Evolutionary conservation across 2,329 filamentous ascomycete genomes (phyloP).

Genomic region (Stromatinia cepivora): DNA sequence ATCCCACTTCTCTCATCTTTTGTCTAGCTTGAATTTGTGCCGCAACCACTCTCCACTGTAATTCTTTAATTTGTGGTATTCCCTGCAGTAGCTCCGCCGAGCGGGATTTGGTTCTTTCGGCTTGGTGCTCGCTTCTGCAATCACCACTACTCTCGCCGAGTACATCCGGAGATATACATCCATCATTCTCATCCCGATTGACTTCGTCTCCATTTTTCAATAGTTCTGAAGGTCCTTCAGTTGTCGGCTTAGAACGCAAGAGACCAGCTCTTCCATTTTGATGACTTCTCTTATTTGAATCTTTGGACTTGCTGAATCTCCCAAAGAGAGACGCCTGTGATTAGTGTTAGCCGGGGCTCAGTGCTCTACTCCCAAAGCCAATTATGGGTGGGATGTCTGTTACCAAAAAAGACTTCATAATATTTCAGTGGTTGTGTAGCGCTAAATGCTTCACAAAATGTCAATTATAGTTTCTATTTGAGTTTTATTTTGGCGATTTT

Average conservation of each 20-base stretch:
- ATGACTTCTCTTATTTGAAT: background rate
- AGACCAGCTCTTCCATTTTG: background rate
- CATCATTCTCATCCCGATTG: background rate
- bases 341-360: background rate
- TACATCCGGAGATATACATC: background rate
- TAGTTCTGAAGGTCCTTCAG: background rate
- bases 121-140: background rate
- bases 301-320: background rate
- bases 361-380: background rate
- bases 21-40: constrained; percentile 32
- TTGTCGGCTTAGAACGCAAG: too few relatives aligned
- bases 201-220: background rate
- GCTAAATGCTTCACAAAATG: background rate
- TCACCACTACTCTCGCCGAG: background rate
- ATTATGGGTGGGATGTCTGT: background rate
- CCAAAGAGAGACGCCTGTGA: background rate
- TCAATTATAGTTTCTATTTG: background rate
- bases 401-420: constrained; percentile 1
- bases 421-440: too few relatives aligned
- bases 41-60: constrained; percentile 26
- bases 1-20: constrained; percentile 31
- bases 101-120: constrained; percentile 20
- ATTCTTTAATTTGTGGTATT: constrained; percentile 23
- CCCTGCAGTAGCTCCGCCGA: constrained; percentile 28
- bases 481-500: background rate